phyloP scores from a whole-genome alignment of 495 filamentous ascomycete species.

The Xylaria sp. region DNA sequence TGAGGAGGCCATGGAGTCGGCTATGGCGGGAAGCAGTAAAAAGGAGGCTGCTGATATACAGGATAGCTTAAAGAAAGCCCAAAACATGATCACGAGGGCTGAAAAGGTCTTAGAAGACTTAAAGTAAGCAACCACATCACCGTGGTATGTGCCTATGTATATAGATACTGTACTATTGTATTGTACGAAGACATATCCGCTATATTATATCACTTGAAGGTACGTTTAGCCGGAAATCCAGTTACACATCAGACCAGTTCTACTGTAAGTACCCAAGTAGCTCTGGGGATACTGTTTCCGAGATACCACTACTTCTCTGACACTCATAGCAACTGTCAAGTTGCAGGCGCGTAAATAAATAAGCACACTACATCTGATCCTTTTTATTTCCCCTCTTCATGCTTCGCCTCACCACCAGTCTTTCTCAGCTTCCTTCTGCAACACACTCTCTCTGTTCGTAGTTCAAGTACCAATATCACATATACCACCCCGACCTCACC shows the following conservation, averaged over 20 bases:
- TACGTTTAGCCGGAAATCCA: not conserved
- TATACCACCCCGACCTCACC: not conserved
- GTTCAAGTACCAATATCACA: not conserved
- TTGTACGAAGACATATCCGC: not conserved
- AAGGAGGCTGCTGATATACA: not conserved
- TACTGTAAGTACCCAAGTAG: not conserved
- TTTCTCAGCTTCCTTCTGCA: not conserved
- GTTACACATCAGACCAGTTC: not conserved
- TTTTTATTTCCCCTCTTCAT: not conserved
- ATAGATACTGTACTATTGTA: slow-evolving; percentile 23
- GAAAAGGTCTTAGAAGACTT: slow-evolving; percentile 20
- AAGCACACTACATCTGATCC: not conserved
- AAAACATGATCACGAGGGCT: slow-evolving; percentile 22
- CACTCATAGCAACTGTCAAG: not conserved
- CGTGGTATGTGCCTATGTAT: slow-evolving; percentile 23
- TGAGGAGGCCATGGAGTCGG: slow-evolving; percentile 67
- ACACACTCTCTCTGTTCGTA: not conserved
- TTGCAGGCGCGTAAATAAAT: not conserved
- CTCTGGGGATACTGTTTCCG: not conserved
- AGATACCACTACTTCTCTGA: not conserved
- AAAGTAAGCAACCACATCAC: slow-evolving; percentile 23
- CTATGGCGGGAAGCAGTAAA: slow-evolving; percentile 49
- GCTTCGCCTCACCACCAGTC: not conserved
- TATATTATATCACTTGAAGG: not conserved
- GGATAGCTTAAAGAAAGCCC: slow-evolving; percentile 18